These are phyloP conservation scores for Cladosporium oxysporum DNA, from an alignment of 2,329 filamentous ascomycete genomes.

Conservation along the genomic window DNA sequence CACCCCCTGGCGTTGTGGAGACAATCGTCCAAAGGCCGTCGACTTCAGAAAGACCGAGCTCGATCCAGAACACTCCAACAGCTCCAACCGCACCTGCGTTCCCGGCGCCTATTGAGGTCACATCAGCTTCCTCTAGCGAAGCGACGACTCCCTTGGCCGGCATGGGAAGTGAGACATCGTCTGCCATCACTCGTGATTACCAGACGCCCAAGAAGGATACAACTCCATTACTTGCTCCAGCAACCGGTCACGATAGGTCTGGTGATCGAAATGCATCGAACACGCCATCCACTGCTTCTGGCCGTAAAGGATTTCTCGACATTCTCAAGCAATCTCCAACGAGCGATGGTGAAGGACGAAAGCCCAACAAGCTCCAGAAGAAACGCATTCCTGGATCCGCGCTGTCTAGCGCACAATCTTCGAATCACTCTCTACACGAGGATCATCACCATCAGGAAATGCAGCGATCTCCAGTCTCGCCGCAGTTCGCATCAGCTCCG, in stretches of 20 bases:
- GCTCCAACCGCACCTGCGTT: conserved; percentile 35
- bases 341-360: conserved; percentile 54
- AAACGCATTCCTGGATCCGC: conserved; percentile 74
- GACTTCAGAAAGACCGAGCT: too few species aligned
- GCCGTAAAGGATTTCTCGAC: conserved; percentile 53
- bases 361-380: conserved; percentile 90
- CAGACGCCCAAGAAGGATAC: conserved; percentile 37
- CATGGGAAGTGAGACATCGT: conserved; percentile 33
- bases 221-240: conserved; percentile 39
- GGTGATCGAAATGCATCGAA: too few species aligned
- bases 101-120: conserved; percentile 40
- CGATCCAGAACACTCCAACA: conserved; percentile 35
- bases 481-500: too few species aligned
- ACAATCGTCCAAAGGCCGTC: too few species aligned
- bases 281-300: too few species aligned
- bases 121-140: conserved; percentile 43
- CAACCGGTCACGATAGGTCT: too few species aligned
- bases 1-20: too few species aligned
- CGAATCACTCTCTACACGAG: too few species aligned
- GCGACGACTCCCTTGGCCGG: conserved; percentile 38
- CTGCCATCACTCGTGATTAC: conserved; percentile 32
- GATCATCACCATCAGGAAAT: too few species aligned
- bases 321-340: conserved; percentile 71
- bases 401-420: conserved; percentile 87
- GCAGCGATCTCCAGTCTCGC: too few species aligned